A percentile compares a stretch with the other conserved stretches of the same genome.
These are phyloP conservation scores for Tolypocladium nubicola DNA, from an alignment of 2,329 filamentous ascomycete species.

Conservation along the genomic window DNA sequence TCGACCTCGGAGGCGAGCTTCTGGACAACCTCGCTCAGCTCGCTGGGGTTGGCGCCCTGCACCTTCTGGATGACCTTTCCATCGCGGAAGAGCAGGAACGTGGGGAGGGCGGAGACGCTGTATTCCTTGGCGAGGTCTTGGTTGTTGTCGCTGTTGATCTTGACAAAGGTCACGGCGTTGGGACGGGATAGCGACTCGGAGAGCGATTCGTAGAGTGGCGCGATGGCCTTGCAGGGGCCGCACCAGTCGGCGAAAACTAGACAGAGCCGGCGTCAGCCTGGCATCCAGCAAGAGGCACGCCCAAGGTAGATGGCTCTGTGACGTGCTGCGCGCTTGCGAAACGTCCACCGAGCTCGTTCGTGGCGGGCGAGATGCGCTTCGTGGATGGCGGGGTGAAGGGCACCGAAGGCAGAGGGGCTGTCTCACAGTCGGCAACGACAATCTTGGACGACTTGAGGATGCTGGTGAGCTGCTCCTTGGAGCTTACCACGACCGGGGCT, in stretches of 20 bases:
- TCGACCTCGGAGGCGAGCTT: constrained; percentile 60
- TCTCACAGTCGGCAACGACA: constrained; percentile 81
- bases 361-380: neutral
- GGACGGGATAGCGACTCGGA: constrained; percentile 59
- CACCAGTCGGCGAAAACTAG: constrained; percentile 85
- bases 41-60: constrained; percentile 60
- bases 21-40: constrained; percentile 60
- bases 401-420: neutral
- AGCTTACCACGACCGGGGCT: constrained; percentile 24
- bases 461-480: constrained; percentile 51
- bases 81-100: constrained; percentile 81
- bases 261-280: constrained; percentile 8
- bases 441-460: constrained; percentile 64
- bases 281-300: neutral
- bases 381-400: constrained; percentile 3
- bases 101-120: constrained; percentile 67
- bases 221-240: constrained; percentile 72
- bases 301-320: no score
- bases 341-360: no score
- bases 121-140: constrained; percentile 65
- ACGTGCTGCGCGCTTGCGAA: neutral
- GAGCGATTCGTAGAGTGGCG: constrained; percentile 71
- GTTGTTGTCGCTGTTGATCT: constrained; percentile 74
- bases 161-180: constrained; percentile 70
- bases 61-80: constrained; percentile 58